Base-by-base conservation (phyloP, 202 grass and related monocot species). In the Schoenoplectus triqueter region DNA sequence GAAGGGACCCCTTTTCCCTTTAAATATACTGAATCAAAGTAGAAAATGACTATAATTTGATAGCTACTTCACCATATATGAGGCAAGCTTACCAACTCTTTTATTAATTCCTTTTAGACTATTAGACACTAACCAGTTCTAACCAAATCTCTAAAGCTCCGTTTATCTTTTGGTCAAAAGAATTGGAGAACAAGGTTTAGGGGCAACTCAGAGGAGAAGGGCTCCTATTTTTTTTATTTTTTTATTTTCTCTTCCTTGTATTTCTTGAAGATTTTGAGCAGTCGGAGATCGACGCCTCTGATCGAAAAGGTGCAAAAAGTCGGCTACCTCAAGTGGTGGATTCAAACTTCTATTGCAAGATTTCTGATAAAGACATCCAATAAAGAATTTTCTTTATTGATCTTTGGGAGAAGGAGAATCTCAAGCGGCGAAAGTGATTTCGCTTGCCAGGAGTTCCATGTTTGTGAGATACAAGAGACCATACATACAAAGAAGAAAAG, bases 31-130 rank as follows among this genome's bases (percentile, higher is more conserved):
- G 60, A 78, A 78, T 78, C 54, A 78, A 60, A 78, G 74, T 78
- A 78, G 74, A 78, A 78, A 78, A 78, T 78, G 74, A 60, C 74
- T 78, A 61, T 41, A 60, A 4, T 42, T 42, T 78, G 74, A 78
- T 78, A 78, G 74, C 74, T 78, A 78, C 74, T 78, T 60, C 74
- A 78, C 54, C 74, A 57, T 78, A 39, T 78, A 15, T 59, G 15
- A 78, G 74, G 74, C 74, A 78, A 78, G 74, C 15, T 78, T 78
- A 78, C 74, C 74, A 78, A 78, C 74, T 78, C 74, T 78, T 78
- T 40, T 78, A 31, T 54, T 61, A 78, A 78, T 78, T 60, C 39
- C 31, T 78, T 21, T 78, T 78, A 78, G 31, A 78, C 51, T 78
- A 78, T 60, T 59, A 60, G 74, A 15, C 31, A 60, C 52, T 78